Evolutionary conservation across 768 basidiomycete species (phyloP).

Genomic region (Mycena vitilis): DNA sequence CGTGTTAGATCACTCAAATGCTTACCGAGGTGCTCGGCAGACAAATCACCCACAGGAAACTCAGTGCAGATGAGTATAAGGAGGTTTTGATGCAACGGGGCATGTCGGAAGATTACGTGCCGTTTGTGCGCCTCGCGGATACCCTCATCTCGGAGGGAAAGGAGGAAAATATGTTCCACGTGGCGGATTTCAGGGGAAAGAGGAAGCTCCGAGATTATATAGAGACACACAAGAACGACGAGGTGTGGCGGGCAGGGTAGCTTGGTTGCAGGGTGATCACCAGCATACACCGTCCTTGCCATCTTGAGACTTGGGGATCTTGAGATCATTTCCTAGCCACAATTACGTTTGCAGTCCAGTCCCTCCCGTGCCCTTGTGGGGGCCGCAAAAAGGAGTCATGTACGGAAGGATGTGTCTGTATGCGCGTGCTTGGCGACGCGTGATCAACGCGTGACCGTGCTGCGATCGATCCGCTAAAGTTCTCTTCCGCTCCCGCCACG

Average conservation of each 20-base stretch:
- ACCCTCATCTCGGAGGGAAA: slow-evolving; percentile 34
- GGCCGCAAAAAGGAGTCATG: too few relatives aligned
- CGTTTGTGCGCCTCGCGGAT: slow-evolving; percentile 36
- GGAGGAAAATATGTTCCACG: slow-evolving; percentile 40
- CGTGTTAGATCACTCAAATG: slow-evolving; percentile 42
- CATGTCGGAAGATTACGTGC: slow-evolving; percentile 34
- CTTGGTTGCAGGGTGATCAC: too few relatives aligned
- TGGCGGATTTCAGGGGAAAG: slow-evolving; percentile 40
- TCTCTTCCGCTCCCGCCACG: too few relatives aligned
- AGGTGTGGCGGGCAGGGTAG: slow-evolving; percentile 12
- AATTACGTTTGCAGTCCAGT: too few relatives aligned
- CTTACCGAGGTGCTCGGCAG: slow-evolving; percentile 43
- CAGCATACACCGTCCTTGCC: too few relatives aligned
- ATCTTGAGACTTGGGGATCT: too few relatives aligned
- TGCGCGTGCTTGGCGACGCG: too few relatives aligned
- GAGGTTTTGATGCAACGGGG: slow-evolving; percentile 36
- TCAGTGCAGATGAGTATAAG: slow-evolving; percentile 38
- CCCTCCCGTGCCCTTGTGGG: too few relatives aligned
- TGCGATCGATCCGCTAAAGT: too few relatives aligned
- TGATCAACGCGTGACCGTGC: too few relatives aligned
- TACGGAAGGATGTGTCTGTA: too few relatives aligned
- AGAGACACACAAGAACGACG: slow-evolving; percentile 29
- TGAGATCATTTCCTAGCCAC: too few relatives aligned
- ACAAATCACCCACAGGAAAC: slow-evolving; percentile 42
- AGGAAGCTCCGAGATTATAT: slow-evolving; percentile 40